These are phyloP conservation scores for Hypoxylon rickii DNA, from an alignment of 495 filamentous ascomycete species.

Conservation along the genomic window DNA sequence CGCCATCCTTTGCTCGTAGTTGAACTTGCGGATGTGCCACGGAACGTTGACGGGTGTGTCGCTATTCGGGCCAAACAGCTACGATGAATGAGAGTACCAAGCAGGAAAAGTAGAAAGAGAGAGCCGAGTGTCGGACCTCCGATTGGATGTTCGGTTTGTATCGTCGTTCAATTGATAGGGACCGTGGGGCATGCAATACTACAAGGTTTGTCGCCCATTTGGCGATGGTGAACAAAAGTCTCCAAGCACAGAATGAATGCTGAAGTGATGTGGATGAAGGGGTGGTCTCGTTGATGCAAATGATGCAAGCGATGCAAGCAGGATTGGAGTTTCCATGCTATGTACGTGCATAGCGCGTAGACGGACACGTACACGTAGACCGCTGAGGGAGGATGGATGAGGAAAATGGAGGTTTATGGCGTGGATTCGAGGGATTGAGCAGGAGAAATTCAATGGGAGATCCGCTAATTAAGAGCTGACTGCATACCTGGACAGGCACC, in stretches of 20 bases:
- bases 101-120: too few relatives aligned
- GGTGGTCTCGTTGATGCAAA: too few relatives aligned
- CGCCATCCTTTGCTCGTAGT: conserved; percentile 44
- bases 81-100: too few relatives aligned
- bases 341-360: too few relatives aligned
- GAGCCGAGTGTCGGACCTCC: conserved; percentile 20
- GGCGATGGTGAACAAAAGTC: neutral
- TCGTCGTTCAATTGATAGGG: conserved; percentile 15
- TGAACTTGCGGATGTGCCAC: conserved; percentile 5
- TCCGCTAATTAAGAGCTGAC: neutral
- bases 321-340: conserved; percentile 29
- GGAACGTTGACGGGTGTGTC: too few relatives aligned
- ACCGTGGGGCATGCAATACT: conserved; percentile 7
- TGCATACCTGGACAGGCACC: too few relatives aligned
- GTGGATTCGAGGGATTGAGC: too few relatives aligned
- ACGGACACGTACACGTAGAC: neutral
- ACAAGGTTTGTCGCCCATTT: conserved; percentile 17
- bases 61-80: too few relatives aligned
- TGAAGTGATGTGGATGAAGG: neutral
- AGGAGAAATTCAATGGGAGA: too few relatives aligned
- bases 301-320: conserved; percentile 23
- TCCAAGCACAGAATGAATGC: conserved; percentile 1
- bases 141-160: conserved; percentile 8
- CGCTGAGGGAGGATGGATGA: conserved; percentile 7
- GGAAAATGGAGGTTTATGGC: too few relatives aligned